Evolutionary conservation across 768 basidiomycete species (phyloP).

Genomic region (Suillus occidentalis): DNA sequence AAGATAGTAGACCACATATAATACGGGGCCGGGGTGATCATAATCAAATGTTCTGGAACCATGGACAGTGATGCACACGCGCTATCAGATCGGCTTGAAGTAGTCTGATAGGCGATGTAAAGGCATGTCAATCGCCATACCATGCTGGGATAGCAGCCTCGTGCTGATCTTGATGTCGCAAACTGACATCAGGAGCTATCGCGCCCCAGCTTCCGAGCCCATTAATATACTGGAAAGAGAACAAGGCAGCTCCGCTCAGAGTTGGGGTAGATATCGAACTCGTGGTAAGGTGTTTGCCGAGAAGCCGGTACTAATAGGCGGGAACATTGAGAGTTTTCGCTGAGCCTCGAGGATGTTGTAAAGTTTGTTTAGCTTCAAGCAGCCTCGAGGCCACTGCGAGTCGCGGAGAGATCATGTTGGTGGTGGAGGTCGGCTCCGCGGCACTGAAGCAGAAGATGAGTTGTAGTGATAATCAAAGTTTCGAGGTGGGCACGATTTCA

Average conservation of each 20-base stretch:
- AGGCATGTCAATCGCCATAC: neutral
- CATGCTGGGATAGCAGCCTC: neutral
- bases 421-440: neutral
- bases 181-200: constrained; percentile 2
- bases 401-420: neutral
- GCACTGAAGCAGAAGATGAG: neutral
- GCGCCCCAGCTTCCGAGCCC: neutral
- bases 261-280: neutral
- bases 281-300: constrained; percentile 1
- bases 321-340: neutral
- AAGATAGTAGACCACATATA: neutral
- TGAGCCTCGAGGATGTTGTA: neutral
- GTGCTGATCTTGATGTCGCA: neutral
- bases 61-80: neutral
- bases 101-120: neutral
- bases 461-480: neutral
- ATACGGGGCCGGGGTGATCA: neutral
- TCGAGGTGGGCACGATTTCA: neutral
- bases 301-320: neutral
- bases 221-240: constrained; percentile 2
- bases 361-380: neutral
- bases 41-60: neutral
- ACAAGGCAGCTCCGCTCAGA: neutral
- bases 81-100: neutral
- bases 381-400: neutral